Percentiles rank a stretch among this genome's conserved stretches.
Conservation (phyloP, 495 filamentous ascomycete species). For the Ramalina peruviana region DNA sequence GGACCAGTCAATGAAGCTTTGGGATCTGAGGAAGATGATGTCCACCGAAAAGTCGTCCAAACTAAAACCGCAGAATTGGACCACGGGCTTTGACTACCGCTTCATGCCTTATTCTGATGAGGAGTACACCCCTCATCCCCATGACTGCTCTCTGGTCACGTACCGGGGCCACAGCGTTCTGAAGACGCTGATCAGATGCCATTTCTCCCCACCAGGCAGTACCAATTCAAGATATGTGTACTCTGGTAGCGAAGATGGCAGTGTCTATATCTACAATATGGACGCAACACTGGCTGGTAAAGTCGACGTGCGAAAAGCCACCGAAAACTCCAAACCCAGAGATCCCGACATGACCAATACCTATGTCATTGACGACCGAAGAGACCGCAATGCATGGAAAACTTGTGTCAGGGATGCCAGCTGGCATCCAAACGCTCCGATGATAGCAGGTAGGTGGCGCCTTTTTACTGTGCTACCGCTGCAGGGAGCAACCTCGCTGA, state of each 20-base stretch:
- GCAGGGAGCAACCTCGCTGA: neutral
- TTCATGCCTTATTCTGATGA: constrained; percentile 52
- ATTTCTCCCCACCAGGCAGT: constrained; percentile 82
- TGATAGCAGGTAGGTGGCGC: constrained; percentile 62
- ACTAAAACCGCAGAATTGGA: constrained; percentile 39
- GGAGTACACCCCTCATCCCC: constrained; percentile 57
- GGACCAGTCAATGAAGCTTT: constrained; percentile 94
- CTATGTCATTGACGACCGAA: constrained; percentile 21
- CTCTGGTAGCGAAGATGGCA: constrained; percentile 74
- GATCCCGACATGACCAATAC: constrained; percentile 28
- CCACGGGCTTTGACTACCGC: constrained; percentile 77
- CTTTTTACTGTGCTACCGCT: neutral
- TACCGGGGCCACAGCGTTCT: constrained; percentile 81
- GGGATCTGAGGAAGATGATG: constrained; percentile 83
- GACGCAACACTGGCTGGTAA: constrained; percentile 75
- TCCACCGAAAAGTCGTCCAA: constrained; percentile 46
- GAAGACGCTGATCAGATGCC: constrained; percentile 83
- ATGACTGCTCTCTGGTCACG: constrained; percentile 87
- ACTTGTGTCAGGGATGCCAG: constrained; percentile 85
- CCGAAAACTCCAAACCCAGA: constrained; percentile 41
- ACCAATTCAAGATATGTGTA: constrained; percentile 91
- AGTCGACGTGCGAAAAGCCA: constrained; percentile 63
- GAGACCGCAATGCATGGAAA: constrained; percentile 37
- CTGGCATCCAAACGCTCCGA: constrained; percentile 85
- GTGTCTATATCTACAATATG: constrained; percentile 83